phyloP scores from a whole-genome alignment of 352 stramenopile genomes.

The Pythium scleroteichum region DNA sequence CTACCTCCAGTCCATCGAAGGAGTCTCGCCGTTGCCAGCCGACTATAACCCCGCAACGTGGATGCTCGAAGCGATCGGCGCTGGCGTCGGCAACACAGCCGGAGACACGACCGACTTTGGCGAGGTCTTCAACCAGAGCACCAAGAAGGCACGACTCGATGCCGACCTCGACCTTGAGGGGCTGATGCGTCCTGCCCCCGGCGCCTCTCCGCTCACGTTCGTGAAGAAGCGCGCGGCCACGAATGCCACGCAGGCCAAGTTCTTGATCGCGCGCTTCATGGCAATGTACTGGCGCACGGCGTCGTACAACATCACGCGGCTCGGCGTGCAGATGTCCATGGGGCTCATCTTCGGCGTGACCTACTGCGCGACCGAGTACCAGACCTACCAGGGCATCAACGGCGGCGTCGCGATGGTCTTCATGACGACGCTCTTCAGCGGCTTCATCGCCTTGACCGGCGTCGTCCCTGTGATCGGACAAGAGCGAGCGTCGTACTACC shows the following conservation, averaged over 20 bases:
- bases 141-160: conserved; percentile 12
- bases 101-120: conserved; percentile 24
- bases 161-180: conserved; percentile 11
- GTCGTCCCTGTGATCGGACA: conserved; percentile 4
- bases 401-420: conserved; percentile 5
- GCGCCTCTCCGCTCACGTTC: conserved; percentile 19
- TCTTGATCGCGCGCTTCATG: conserved; percentile 31
- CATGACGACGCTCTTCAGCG: neutral
- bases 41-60: conserved; percentile 82
- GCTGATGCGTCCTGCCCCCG: conserved; percentile 7
- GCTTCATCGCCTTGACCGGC: no score
- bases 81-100: conserved; percentile 37
- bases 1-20: conserved; percentile 62
- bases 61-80: no score
- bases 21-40: conserved; percentile 35
- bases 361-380: neutral
- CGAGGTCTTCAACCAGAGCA: conserved; percentile 10
- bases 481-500: conserved; percentile 1
- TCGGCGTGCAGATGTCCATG: conserved; percentile 27
- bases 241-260: conserved; percentile 12
- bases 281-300: conserved; percentile 72
- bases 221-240: conserved; percentile 16
- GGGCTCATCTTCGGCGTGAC: conserved; percentile 48
- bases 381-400: conserved; percentile 2
- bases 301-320: conserved; percentile 60